Evolutionary conservation across 305 asterid genomes (phyloP).

Genomic region (Fraxinus albicans): DNA sequence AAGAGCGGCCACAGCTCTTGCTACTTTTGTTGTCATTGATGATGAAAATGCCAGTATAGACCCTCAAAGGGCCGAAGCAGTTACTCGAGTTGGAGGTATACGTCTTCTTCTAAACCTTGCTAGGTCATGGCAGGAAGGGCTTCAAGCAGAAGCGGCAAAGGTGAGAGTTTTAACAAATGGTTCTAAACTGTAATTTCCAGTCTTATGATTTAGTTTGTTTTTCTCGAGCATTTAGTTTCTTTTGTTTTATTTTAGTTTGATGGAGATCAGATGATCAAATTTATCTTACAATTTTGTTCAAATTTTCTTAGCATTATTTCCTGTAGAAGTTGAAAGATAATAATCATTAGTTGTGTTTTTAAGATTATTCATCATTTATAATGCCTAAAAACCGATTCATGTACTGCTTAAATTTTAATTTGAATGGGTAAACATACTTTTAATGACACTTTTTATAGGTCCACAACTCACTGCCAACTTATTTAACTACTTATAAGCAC

Average conservation of each 20-base stretch:
- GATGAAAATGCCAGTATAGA: slow-evolving; percentile 82
- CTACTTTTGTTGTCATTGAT: slow-evolving; percentile 77
- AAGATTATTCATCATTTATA: slow-evolving; percentile 20
- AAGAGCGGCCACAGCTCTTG: slow-evolving; percentile 85
- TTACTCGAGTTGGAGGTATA: slow-evolving; percentile 72
- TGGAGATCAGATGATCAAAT: not conserved
- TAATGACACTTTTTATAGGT: not conserved
- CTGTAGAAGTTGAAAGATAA: not conserved
- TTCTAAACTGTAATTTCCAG: slow-evolving; percentile 6
- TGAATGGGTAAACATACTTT: not conserved
- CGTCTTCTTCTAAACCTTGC: slow-evolving; percentile 75
- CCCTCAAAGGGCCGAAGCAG: slow-evolving; percentile 80
- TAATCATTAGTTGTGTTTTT: not conserved
- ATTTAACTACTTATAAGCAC: not conserved
- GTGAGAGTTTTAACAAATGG: slow-evolving; percentile 32
- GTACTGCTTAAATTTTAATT: not conserved
- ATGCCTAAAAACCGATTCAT: slow-evolving; percentile 8
- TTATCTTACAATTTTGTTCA: not conserved
- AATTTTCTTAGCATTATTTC: not conserved
- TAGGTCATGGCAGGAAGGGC: slow-evolving; percentile 77
- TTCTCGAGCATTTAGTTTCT: not conserved
- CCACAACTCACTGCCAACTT: not conserved
- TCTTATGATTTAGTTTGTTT: not conserved
- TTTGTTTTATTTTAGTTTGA: not conserved
- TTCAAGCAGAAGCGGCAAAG: slow-evolving; percentile 92